Conservation (phyloP, 2,329 filamentous ascomycete genomes). For the Neophaeococcomyces mojaviensis region DNA sequence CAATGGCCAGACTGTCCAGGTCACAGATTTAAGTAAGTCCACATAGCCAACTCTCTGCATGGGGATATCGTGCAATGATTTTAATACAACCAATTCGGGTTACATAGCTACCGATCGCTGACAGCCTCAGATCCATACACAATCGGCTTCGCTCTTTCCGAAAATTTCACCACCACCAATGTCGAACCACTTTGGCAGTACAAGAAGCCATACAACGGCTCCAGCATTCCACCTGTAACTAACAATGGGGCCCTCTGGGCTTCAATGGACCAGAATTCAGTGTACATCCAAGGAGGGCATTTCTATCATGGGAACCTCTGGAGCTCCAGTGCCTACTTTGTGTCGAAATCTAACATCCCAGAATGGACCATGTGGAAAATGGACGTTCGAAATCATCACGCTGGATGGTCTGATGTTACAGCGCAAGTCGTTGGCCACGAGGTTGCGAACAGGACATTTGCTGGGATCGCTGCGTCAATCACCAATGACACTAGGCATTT, state of each 20-base stretch:
- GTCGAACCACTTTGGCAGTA: conserved; percentile 3
- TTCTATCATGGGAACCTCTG: conserved; percentile 4
- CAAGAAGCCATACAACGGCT: conserved; percentile 3
- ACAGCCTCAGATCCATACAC: conserved; percentile 8
- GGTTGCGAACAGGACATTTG: conserved; percentile 4
- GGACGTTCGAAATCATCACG: conserved; percentile 4
- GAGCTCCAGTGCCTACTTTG: conserved; percentile 3
- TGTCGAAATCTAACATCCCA: conserved; percentile 3
- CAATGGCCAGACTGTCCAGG: not conserved
- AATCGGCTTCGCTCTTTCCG: conserved; percentile 6
- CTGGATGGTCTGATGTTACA: conserved; percentile 26
- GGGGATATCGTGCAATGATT: too few relatives aligned
- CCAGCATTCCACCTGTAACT: not conserved
- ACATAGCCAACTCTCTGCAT: not conserved
- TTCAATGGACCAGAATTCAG: conserved; percentile 3
- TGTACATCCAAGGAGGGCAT: conserved; percentile 6
- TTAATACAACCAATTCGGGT: too few relatives aligned
- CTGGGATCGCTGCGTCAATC: not conserved
- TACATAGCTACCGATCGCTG: too few relatives aligned
- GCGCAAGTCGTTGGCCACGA: conserved; percentile 16
- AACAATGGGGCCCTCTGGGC: not conserved
- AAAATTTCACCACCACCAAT: conserved; percentile 3
- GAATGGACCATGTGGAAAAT: conserved; percentile 5
- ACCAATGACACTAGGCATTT: not conserved
- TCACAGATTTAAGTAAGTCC: conserved; percentile 6